Evolutionary conservation across 257 asterid genomes (phyloP).

Genomic region (Solanum bulbocastanum): DNA sequence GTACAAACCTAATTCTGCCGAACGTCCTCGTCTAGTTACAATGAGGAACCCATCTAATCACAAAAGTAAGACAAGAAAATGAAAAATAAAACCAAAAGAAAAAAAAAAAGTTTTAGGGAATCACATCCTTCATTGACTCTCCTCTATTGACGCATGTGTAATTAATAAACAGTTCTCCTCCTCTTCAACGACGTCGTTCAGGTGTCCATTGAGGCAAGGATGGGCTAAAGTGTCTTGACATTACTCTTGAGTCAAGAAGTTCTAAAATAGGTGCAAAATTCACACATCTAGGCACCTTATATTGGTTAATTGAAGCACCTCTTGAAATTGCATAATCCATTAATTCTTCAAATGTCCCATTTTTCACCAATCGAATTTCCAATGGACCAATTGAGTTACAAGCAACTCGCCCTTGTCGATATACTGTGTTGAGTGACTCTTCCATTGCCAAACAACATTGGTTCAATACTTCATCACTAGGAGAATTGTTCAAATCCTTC

Average conservation of each 20-base stretch:
- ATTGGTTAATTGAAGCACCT: conserved; percentile 93
- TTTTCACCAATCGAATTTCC: conserved; percentile 83
- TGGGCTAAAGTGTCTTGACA: conserved; percentile 76
- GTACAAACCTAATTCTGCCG: conserved; percentile 29
- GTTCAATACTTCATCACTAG: conserved; percentile 28
- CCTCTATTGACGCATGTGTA: conserved; percentile 2
- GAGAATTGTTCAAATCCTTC: conserved; percentile 43
- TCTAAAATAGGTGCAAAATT: conserved; percentile 79
- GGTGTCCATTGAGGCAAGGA: conserved; percentile 85
- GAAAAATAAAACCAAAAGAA: neutral
- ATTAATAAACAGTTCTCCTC: neutral
- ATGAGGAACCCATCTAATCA: conserved; percentile 25
- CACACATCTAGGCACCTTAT: conserved; percentile 91
- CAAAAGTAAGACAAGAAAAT: conserved; percentile 10
- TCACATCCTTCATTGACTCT: conserved; percentile 24
- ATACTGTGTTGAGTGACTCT: conserved; percentile 83
- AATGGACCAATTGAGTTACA: conserved; percentile 82
- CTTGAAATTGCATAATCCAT: conserved; percentile 97
- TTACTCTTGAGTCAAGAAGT: conserved; percentile 80
- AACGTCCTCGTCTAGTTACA: conserved; percentile 46
- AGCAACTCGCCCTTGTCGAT: conserved; percentile 85
- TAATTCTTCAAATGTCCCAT: conserved; percentile 82
- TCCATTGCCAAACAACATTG: conserved; percentile 84
- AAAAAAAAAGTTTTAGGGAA: conserved; percentile 10
- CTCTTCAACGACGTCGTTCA: conserved; percentile 42